Evolutionary conservation across 257 asterid genomes (phyloP), one percentile per base, ranked within the genome.

Genomic region (Sherardia arvensis): DNA sequence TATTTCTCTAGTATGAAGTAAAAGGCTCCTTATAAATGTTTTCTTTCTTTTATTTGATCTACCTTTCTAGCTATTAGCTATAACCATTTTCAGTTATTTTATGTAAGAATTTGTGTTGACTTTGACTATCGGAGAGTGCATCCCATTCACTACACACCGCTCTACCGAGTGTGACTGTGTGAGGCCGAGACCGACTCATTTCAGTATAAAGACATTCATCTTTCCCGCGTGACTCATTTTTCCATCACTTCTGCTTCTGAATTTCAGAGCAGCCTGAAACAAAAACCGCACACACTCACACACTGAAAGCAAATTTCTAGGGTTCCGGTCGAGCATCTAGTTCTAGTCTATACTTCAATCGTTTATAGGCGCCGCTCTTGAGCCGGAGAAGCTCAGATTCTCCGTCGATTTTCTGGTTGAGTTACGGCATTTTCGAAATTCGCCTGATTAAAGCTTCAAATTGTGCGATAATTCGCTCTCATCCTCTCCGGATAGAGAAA

Each of bases 401-500:
- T 12, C 34, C 22, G 62, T 12, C 14, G 8, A 17, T 47, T 26
- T 20, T 20, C 15, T 15, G 62, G 56, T 65, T 53, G 33, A 27
- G 6, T 59, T 8, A 40, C 29, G 26, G 59, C 55, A 53, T 40
- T 45, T 27, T 3, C 17, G 38, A 29, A 56, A 21, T 47, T 45
- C 66, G 5, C 25, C 64, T 1, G 10, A 47, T 53, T 14, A 28
- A 59, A 63, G 33, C 61, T 55, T 34, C 54, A 6, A 27, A 43
- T 15, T 25, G 18, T 8, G 48, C 33, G 55, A 30, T 63, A 53
- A 7, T 12, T 17, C 54, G 11, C 61, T 53, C 56, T 66, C 57
- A 62, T 68, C 83, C 22, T 23, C 4, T 9, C 68, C 73, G 32
- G 66, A 78, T 47, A 67, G 60, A 73, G 62, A 72, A 66, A 91